Evolutionary conservation across 2,329 filamentous ascomycete genomes (phyloP).

Genomic region (Colletotrichum salicis): DNA sequence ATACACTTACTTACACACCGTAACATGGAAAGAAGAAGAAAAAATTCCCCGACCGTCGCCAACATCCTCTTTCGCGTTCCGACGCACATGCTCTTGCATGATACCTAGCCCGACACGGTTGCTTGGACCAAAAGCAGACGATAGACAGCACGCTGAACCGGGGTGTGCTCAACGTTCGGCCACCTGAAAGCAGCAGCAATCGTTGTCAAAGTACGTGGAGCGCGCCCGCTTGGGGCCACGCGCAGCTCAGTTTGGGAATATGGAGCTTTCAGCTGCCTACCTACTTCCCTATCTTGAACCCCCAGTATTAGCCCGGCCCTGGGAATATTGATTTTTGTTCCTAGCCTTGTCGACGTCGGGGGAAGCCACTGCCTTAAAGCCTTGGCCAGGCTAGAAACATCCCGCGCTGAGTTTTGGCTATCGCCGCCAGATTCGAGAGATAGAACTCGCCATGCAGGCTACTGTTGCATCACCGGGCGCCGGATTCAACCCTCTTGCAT

Average conservation of each 20-base stretch:
- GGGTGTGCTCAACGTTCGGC: not conserved
- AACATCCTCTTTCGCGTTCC: not conserved
- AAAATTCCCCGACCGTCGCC: constrained; percentile 8
- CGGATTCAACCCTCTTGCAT: constrained; percentile 4
- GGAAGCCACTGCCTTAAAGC: not conserved
- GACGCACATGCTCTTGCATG: constrained; percentile 20
- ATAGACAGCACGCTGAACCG: constrained; percentile 1
- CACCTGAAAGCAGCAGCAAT: constrained; percentile 14
- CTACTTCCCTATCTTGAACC: constrained; percentile 20
- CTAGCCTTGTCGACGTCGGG: not conserved
- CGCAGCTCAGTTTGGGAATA: constrained; percentile 2
- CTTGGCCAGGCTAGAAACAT: constrained; percentile 3
- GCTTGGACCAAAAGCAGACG: constrained; percentile 14
- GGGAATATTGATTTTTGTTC: constrained; percentile 5
- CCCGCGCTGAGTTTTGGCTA: not conserved
- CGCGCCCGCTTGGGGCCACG: not conserved
- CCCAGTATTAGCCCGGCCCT: constrained; percentile 5
- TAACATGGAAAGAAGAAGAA: not conserved
- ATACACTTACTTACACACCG: not conserved
- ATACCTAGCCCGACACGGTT: constrained; percentile 10
- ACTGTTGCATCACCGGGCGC: constrained; percentile 19
- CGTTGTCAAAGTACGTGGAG: not conserved
- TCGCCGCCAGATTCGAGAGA: constrained; percentile 1
- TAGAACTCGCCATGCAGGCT: constrained; percentile 11
- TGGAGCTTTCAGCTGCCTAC: not conserved